These are phyloP conservation scores for Adansonia madagascariensis DNA, from an alignment of 441 rosid species.

Conservation along the genomic window DNA sequence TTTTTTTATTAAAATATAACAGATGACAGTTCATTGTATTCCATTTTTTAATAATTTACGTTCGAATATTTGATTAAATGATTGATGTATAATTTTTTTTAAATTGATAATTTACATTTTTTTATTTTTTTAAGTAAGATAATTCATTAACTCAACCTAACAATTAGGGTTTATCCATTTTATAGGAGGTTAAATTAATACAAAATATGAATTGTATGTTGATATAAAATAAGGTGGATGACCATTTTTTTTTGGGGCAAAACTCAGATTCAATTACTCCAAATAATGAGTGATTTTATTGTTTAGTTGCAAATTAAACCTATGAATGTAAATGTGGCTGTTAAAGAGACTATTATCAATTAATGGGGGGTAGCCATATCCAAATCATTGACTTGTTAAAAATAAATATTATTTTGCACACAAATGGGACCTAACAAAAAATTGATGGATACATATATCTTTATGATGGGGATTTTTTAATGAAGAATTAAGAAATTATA, in stretches of 20 bases:
- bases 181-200: too few species aligned
- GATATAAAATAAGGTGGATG: too few species aligned
- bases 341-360: background rate
- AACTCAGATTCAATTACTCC: too few species aligned
- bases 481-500: background rate
- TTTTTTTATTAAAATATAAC: background rate
- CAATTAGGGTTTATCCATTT: background rate
- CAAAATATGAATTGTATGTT: too few species aligned
- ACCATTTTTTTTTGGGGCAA: too few species aligned
- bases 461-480: background rate
- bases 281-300: too few species aligned
- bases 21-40: slow-evolving; percentile 16
- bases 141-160: background rate
- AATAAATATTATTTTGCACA: slow-evolving; percentile 1
- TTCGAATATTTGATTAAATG: too few species aligned
- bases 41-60: too few species aligned
- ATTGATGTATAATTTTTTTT: background rate
- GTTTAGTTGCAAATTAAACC: background rate
- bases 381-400: slow-evolving; percentile 8
- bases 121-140: background rate
- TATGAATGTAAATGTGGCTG: background rate
- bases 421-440: background rate
- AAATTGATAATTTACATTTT: background rate
- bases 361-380: background rate
- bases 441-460: background rate